Evolutionary conservation across 2,329 filamentous ascomycete species (phyloP).

Genomic region (Colletotrichum viniferum): DNA sequence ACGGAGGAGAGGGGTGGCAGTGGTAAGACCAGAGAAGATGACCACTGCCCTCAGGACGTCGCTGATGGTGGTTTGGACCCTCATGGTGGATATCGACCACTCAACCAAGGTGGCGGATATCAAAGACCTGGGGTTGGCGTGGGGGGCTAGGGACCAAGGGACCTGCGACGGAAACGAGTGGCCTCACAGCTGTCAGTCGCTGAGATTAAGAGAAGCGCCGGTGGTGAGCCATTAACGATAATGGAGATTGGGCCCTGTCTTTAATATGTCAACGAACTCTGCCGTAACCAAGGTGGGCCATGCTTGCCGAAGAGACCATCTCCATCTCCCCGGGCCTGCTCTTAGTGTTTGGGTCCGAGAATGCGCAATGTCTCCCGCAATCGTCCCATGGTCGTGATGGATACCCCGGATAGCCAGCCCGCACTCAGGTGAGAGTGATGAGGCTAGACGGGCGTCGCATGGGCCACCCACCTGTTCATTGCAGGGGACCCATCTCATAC

Average conservation of each 20-base stretch:
- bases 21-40: background rate
- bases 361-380: background rate
- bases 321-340: background rate
- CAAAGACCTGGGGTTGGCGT: slow-evolving; percentile 10
- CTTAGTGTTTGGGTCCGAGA: background rate
- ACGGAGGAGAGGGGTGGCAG: background rate
- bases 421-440: background rate
- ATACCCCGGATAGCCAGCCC: background rate
- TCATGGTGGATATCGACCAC: slow-evolving; percentile 3
- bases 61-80: background rate
- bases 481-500: slow-evolving; percentile 5
- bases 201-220: background rate
- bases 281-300: background rate
- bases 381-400: slow-evolving; percentile 13
- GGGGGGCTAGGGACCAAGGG: background rate
- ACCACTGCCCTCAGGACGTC: slow-evolving; percentile 2
- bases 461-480: background rate
- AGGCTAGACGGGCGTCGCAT: background rate
- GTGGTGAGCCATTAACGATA: background rate
- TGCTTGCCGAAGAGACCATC: background rate
- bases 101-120: background rate
- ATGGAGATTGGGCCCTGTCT: background rate
- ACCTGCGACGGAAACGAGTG: background rate
- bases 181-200: background rate
- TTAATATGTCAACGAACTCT: slow-evolving; percentile 20